A percentile compares a stretch with the other conserved stretches of the same genome.
Conservation (phyloP, 352 stramenopile genomes). For the Peronospora farinosa region DNA sequence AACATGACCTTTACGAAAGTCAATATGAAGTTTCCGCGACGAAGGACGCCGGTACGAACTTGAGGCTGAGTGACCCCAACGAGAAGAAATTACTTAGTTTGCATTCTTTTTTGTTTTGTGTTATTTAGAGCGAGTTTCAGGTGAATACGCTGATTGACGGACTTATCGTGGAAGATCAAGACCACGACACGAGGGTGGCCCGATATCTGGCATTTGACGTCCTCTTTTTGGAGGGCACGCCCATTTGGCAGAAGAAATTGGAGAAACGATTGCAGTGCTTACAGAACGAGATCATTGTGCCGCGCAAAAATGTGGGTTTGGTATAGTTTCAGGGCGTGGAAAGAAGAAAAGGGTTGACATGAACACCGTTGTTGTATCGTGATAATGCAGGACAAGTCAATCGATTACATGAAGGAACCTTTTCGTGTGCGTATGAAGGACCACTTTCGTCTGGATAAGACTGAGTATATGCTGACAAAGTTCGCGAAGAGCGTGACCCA, state of each 20-base stretch:
- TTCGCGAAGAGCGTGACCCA: conserved; percentile 84
- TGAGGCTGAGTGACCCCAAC: background rate
- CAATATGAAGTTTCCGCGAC: conserved; percentile 84
- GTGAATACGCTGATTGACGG: conserved; percentile 81
- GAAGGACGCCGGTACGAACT: conserved; percentile 46
- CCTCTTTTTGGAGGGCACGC: conserved; percentile 65
- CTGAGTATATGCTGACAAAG: conserved; percentile 79
- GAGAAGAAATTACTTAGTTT: conserved; percentile 2
- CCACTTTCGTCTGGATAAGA: conserved; percentile 82
- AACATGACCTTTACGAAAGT: conserved; percentile 83
- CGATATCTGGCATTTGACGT: conserved; percentile 83
- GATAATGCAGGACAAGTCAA: conserved; percentile 51
- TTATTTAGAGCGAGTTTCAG: conserved; percentile 50
- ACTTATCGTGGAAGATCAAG: conserved; percentile 81
- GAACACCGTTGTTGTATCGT: conserved; percentile 1
- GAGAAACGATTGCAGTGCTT: conserved; percentile 84
- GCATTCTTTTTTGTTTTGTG: background rate
- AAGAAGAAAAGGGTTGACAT: background rate
- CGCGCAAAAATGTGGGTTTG: conserved; percentile 69
- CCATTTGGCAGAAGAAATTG: conserved; percentile 84
- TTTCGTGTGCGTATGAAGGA: conserved; percentile 88
- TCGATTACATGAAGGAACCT: conserved; percentile 73
- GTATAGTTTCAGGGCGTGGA: background rate
- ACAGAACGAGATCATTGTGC: conserved; percentile 86
- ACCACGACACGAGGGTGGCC: conserved; percentile 64